These are phyloP conservation scores for Penicillium psychrofluorescens DNA, from an alignment of 495 filamentous ascomycete genomes.

Conservation along the genomic window DNA sequence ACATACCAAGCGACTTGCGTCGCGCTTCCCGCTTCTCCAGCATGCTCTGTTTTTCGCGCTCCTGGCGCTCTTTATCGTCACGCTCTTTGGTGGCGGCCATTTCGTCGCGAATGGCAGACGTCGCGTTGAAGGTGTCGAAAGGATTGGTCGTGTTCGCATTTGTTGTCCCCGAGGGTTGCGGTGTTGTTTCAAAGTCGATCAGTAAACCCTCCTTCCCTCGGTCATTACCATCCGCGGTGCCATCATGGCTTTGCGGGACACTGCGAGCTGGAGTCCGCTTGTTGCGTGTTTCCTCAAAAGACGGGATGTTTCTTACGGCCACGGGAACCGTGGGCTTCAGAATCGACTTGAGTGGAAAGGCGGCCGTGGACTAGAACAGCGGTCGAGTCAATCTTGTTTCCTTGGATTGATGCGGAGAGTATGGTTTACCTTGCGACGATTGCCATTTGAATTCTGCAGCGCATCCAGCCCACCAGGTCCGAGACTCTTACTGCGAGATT, in stretches of 20 bases:
- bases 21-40: constrained; percentile 74
- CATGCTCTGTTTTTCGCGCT: constrained; percentile 59
- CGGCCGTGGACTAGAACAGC: constrained; percentile 42
- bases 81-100: constrained; percentile 67
- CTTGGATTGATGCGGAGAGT: neutral
- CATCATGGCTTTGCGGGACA: constrained; percentile 15
- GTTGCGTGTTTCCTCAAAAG: constrained; percentile 38
- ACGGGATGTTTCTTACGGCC: constrained; percentile 52
- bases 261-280: constrained; percentile 28
- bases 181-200: constrained; percentile 43
- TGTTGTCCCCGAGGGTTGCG: constrained; percentile 17
- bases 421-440: constrained; percentile 67
- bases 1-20: constrained; percentile 71
- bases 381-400: neutral
- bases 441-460: constrained; percentile 69
- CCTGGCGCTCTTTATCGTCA: constrained; percentile 61
- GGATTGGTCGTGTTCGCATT: constrained; percentile 45
- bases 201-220: constrained; percentile 29
- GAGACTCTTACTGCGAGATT: constrained; percentile 89
- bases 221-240: constrained; percentile 5
- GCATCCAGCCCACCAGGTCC: constrained; percentile 85
- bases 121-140: constrained; percentile 50
- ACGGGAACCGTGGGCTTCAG: constrained; percentile 74
- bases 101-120: constrained; percentile 51
- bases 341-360: constrained; percentile 65